Evolutionary conservation across 2,329 filamentous ascomycete genomes (phyloP).

Genomic region (Alternaria triticina): DNA sequence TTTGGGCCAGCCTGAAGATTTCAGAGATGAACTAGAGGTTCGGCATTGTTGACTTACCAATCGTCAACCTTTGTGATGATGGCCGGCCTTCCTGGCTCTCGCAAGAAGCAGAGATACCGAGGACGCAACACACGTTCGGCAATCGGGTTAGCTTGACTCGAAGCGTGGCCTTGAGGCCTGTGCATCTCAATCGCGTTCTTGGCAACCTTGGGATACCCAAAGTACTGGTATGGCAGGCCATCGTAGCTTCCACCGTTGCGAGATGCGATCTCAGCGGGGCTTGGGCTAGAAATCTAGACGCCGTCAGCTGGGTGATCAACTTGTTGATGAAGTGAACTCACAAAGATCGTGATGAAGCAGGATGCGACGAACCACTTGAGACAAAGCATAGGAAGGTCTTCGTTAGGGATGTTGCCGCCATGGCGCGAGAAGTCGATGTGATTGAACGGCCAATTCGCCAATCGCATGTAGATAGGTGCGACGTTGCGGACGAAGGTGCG

Average conservation of each 20-base stretch:
- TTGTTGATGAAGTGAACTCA: slow-evolving; percentile 11
- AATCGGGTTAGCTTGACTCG: slow-evolving; percentile 27
- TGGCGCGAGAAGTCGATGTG: slow-evolving; percentile 33
- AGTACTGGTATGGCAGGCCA: slow-evolving; percentile 34
- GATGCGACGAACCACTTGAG: slow-evolving; percentile 40
- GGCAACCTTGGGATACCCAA: slow-evolving; percentile 41
- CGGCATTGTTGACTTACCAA: slow-evolving; percentile 13
- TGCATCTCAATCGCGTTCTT: slow-evolving; percentile 38
- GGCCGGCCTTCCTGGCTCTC: slow-evolving; percentile 21
- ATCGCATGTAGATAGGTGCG: slow-evolving; percentile 31
- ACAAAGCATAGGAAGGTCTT: slow-evolving; percentile 33
- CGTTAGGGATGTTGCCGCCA: slow-evolving; percentile 22
- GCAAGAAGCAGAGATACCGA: slow-evolving; percentile 39
- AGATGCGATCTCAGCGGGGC: slow-evolving; percentile 12
- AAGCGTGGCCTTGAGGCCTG: not conserved
- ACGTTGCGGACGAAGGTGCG: slow-evolving; percentile 41
- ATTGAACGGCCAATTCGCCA: slow-evolving; percentile 42
- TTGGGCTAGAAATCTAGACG: slow-evolving; percentile 31
- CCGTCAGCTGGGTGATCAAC: not conserved
- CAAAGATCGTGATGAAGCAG: slow-evolving; percentile 31
- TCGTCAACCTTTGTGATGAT: slow-evolving; percentile 35
- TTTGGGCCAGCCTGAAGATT: slow-evolving; percentile 21
- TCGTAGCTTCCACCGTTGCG: slow-evolving; percentile 37
- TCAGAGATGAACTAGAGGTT: not conserved
- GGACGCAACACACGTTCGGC: slow-evolving; percentile 36